These are phyloP conservation scores for Pythium monospermum DNA, from an alignment of 352 stramenopile genomes.

Conservation along the genomic window DNA sequence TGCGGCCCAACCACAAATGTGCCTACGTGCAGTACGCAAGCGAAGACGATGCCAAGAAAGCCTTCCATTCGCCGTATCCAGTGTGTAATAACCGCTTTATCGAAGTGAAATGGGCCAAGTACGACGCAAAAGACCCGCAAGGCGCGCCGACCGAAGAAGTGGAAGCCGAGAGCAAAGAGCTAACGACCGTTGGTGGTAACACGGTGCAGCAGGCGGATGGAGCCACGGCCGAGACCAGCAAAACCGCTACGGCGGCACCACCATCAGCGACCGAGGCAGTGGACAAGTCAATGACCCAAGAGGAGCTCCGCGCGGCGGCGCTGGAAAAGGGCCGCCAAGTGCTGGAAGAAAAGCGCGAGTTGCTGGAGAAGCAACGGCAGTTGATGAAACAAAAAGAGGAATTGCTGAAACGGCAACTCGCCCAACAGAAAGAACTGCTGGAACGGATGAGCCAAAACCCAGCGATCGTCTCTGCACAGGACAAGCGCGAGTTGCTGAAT, in stretches of 20 bases:
- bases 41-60: conserved; percentile 77
- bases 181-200: too few relatives aligned
- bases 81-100: conserved; percentile 90
- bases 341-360: conserved; percentile 81
- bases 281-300: conserved; percentile 63
- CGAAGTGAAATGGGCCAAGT: conserved; percentile 82
- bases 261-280: conserved; percentile 10
- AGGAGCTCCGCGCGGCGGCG: conserved; percentile 65
- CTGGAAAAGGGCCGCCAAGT: conserved; percentile 78
- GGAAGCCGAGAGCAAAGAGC: conserved; percentile 31
- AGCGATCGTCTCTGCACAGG: conserved; percentile 51
- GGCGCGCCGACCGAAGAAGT: conserved; percentile 39
- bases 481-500: conserved; percentile 77
- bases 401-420: conserved; percentile 74
- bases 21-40: conserved; percentile 86
- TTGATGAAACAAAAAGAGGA: conserved; percentile 83
- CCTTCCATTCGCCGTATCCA: conserved; percentile 81
- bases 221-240: neutral
- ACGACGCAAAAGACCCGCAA: conserved; percentile 64
- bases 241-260: neutral
- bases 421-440: conserved; percentile 77
- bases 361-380: conserved; percentile 79
- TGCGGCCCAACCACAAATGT: conserved; percentile 73
- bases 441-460: conserved; percentile 80
- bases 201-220: conserved; percentile 27